A percentile compares a stretch with the other conserved stretches of the same genome.
phyloP scores from a whole-genome alignment of 192 early-diverging fungal species.

The Pecoramyces ruminantium region DNA sequence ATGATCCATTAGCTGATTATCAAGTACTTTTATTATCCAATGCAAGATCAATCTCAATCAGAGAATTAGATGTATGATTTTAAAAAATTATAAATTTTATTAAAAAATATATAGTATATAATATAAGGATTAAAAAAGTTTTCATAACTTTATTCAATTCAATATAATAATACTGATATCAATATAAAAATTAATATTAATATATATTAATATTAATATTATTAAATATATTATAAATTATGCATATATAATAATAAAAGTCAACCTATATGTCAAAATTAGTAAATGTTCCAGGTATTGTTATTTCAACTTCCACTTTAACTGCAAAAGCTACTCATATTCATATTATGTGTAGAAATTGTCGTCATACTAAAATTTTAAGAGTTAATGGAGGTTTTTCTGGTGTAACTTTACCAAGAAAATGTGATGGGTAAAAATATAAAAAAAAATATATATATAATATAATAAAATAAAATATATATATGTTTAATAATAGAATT shows the following conservation, averaged over 20 bases:
- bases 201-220: too few relatives aligned
- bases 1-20: conserved; percentile 51
- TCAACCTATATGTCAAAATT: conserved; percentile 74
- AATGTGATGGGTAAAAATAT: conserved; percentile 57
- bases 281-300: conserved; percentile 87
- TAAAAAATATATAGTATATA: too few relatives aligned
- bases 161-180: too few relatives aligned
- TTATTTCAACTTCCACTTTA: conserved; percentile 79
- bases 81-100: too few relatives aligned
- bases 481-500: too few relatives aligned
- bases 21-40: conserved; percentile 79
- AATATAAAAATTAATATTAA: too few relatives aligned
- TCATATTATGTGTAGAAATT: conserved; percentile 74
- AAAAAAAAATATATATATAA: too few relatives aligned
- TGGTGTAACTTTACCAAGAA: conserved; percentile 67
- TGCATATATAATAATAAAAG: conserved; percentile 19
- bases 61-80: conserved; percentile 63
- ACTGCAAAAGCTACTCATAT: conserved; percentile 76
- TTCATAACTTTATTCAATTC: too few relatives aligned
- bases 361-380: conserved; percentile 64
- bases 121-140: too few relatives aligned
- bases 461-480: too few relatives aligned
- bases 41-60: conserved; percentile 72
- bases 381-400: conserved; percentile 71
- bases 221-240: too few relatives aligned